Conservation (phyloP, 257 asterid genomes). For the Gentiana macrophylla region DNA sequence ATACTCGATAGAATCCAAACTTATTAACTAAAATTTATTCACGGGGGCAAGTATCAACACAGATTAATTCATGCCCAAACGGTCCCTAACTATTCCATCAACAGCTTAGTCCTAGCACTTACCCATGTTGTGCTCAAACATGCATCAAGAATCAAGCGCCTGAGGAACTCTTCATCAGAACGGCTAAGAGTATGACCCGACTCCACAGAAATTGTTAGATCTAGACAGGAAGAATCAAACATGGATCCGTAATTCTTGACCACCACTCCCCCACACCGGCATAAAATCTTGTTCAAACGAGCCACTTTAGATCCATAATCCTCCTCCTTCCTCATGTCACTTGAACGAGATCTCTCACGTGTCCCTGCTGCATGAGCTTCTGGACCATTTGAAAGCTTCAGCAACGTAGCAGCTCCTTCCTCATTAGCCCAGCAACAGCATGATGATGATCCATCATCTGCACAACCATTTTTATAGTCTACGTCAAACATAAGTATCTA, state of each 20-base stretch:
- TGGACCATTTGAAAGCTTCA: slow-evolving; percentile 21
- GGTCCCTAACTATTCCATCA: no score
- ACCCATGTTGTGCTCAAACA: slow-evolving; percentile 1
- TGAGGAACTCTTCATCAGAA: slow-evolving; percentile 2
- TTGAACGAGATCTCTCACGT: background rate
- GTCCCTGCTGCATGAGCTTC: background rate
- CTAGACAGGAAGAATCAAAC: slow-evolving; percentile 41
- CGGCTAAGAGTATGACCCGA: background rate
- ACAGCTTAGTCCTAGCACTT: background rate
- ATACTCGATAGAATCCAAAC: no score
- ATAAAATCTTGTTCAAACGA: slow-evolving; percentile 29
- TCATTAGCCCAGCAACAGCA: slow-evolving; percentile 77
- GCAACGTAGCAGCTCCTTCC: slow-evolving; percentile 41
- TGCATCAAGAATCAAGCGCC: slow-evolving; percentile 1
- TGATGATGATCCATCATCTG: slow-evolving; percentile 70
- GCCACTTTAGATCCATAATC: slow-evolving; percentile 14
- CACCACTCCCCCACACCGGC: slow-evolving; percentile 34
- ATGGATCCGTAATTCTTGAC: slow-evolving; percentile 47
- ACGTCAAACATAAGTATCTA: no score
- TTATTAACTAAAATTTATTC: no score
- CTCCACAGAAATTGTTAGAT: slow-evolving; percentile 30
- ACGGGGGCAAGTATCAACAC: no score
- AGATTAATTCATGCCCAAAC: no score
- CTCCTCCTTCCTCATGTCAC: background rate
- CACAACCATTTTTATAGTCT: slow-evolving; percentile 7